These are phyloP conservation scores for Talinum fruticosum DNA, from an alignment of 148 eudicot genomes.

Conservation along the genomic window DNA sequence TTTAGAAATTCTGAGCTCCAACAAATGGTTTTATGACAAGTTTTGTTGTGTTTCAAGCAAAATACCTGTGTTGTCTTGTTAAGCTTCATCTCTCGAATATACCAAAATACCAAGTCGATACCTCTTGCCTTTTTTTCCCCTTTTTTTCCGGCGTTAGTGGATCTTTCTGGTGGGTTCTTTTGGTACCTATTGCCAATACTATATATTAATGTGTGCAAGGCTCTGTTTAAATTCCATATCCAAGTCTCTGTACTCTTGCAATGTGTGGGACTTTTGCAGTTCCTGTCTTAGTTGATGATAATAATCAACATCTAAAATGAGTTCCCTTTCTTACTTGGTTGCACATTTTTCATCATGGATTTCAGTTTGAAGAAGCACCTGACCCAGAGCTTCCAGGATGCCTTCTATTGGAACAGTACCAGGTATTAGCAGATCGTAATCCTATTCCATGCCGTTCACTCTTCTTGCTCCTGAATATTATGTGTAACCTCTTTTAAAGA, in stretches of 20 bases:
- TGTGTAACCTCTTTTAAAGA: not conserved
- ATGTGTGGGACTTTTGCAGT: not conserved
- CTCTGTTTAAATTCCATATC: not conserved
- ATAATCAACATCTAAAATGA: not conserved
- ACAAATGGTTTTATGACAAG: not conserved
- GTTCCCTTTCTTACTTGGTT: conserved; percentile 1
- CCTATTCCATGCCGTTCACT: not conserved
- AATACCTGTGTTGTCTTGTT: not conserved
- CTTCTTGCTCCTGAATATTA: not conserved
- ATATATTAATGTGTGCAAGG: not conserved
- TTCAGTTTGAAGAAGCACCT: conserved; percentile 73
- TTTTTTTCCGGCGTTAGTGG: not conserved
- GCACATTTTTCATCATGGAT: conserved; percentile 11
- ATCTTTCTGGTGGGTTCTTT: not conserved
- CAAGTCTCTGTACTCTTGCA: not conserved
- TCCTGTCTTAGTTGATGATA: not conserved
- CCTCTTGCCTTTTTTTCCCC: not conserved
- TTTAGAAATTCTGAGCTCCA: not conserved
- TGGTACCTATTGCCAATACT: not conserved
- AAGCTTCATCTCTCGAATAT: not conserved
- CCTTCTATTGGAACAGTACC: conserved; percentile 87
- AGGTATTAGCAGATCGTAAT: conserved; percentile 43
- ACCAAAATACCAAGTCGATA: not conserved
- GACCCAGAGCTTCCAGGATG: conserved; percentile 96
- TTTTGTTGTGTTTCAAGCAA: not conserved